Evolutionary conservation across 2,329 filamentous ascomycete genomes (phyloP).

Genomic region (Ophiocordyceps camponoti-leonardi): DNA sequence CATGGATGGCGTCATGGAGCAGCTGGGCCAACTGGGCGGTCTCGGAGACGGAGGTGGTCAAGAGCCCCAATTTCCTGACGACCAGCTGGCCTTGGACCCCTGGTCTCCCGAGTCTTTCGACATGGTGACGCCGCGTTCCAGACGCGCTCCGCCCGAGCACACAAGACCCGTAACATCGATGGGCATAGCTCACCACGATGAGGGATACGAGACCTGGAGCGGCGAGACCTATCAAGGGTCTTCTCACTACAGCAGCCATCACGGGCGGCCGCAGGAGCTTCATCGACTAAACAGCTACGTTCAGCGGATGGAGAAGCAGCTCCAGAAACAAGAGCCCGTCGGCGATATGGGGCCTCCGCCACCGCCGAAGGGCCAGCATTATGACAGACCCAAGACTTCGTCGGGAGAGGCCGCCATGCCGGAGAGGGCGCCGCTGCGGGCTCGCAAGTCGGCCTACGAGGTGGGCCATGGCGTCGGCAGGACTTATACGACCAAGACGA

Average conservation of each 20-base stretch:
- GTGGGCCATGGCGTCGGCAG: slow-evolving; percentile 54
- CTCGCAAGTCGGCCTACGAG: slow-evolving; percentile 65
- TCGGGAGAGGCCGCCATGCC: slow-evolving; percentile 24
- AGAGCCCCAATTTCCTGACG: slow-evolving; percentile 27
- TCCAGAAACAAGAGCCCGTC: slow-evolving; percentile 33
- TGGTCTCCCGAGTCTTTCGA: slow-evolving; percentile 89
- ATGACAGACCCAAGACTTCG: slow-evolving; percentile 41
- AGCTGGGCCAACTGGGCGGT: slow-evolving; percentile 59
- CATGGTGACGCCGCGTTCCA: slow-evolving; percentile 20
- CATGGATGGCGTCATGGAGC: slow-evolving; percentile 97
- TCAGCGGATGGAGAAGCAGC: slow-evolving; percentile 73
- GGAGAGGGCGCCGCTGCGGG: slow-evolving; percentile 31
- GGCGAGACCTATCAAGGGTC: slow-evolving; percentile 33
- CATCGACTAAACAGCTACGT: slow-evolving; percentile 75
- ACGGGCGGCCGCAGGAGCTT: slow-evolving; percentile 34
- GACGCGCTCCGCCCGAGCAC: slow-evolving; percentile 9
- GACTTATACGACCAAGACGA: slow-evolving; percentile 80
- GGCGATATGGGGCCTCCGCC: slow-evolving; percentile 43
- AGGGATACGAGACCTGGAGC: slow-evolving; percentile 42
- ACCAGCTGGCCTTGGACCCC: slow-evolving; percentile 41
- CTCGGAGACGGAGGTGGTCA: slow-evolving; percentile 20
- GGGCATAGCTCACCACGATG: slow-evolving; percentile 46
- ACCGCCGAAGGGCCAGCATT: slow-evolving; percentile 36
- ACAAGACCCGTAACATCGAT: slow-evolving; percentile 51
- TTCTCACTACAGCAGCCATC: slow-evolving; percentile 21